Base-by-base conservation (phyloP, 805 yeast genomes). In the Yamadazyma insecticola region DNA sequence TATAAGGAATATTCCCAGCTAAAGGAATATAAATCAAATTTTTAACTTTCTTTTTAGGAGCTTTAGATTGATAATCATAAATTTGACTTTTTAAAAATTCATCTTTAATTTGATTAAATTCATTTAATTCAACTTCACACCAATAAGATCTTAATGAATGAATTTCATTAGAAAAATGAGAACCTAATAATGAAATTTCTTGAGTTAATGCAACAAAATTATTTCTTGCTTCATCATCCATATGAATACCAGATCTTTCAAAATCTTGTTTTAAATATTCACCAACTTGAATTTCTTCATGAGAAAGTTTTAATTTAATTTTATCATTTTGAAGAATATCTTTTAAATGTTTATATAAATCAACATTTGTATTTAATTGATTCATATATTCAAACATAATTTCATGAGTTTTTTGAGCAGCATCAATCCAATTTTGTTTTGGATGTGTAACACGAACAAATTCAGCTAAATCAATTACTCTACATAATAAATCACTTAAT, bases 371-470 rank as follows among this genome's bases (percentile, higher is more conserved):
- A 55, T 92, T 92, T 26, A 92, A 64, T 32, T 81, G 72, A 55
- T 88, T 92, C 98, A 92, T 92, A 55, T 81, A 89, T 49, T 88
- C 95, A 55, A 81, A 90, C 83, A 90, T 76, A 41, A 76, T 67
- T 45, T 86, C 94, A 51, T 90, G 96, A 22, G 92, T 82, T 26
- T 73, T 70, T 49, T 90, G 95, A 1, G 98, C 96, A 2, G 88
- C 89, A 23, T 67, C 68, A 8, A 82, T 69, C 70, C 85, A 87
- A 12, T 63, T 56, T 29, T 63, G 63, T 41, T 79, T 73, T 1
- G 97, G 97, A 51, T 90, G 97, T 1, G 81, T 78, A 15, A 87
- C 88, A 28, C 97, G 65, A 17, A 92, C 76, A 59, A 90, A 90
- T 46, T 89, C 97, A 22, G 96, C 90, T 29, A 90, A 71, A 56